Conservation (phyloP, 768 basidiomycete genomes). For the Mycena pura region DNA sequence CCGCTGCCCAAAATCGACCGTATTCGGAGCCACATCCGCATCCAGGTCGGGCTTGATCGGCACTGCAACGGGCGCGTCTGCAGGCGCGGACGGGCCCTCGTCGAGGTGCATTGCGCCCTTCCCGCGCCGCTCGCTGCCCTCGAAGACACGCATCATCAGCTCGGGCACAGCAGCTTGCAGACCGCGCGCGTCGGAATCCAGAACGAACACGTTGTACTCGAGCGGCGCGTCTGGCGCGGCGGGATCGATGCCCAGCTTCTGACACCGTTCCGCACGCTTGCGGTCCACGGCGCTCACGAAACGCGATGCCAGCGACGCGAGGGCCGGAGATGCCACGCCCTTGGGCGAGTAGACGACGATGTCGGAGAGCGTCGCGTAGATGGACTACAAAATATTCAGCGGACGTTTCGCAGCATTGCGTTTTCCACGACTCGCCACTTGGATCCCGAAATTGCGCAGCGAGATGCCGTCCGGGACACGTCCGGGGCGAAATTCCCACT, state of each 20-base stretch:
- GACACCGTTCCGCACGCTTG: slow-evolving; percentile 58
- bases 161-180: slow-evolving; percentile 54
- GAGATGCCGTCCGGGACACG: slow-evolving; percentile 84
- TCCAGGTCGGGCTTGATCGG: slow-evolving; percentile 8
- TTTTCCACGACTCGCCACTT: slow-evolving; percentile 86
- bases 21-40: slow-evolving; percentile 51
- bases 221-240: slow-evolving; percentile 45
- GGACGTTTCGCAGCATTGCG: too few species aligned
- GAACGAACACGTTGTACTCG: slow-evolving; percentile 79
- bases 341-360: slow-evolving; percentile 86
- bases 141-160: slow-evolving; percentile 59
- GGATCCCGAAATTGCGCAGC: slow-evolving; percentile 87
- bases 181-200: slow-evolving; percentile 60
- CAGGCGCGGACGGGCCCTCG: background rate
- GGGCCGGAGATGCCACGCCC: slow-evolving; percentile 59
- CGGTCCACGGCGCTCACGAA: slow-evolving; percentile 68
- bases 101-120: background rate
- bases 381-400: too few species aligned
- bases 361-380: slow-evolving; percentile 89
- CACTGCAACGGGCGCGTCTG: slow-evolving; percentile 7
- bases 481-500: slow-evolving; percentile 73
- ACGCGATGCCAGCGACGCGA: slow-evolving; percentile 66
- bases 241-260: slow-evolving; percentile 12
- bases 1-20: slow-evolving; percentile 80
- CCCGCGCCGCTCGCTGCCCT: slow-evolving; percentile 33